Percentiles rank a stretch among this genome's conserved stretches.
These are phyloP conservation scores for Carpinus viminea DNA, from an alignment of 306 rosid genomes.

Conservation along the genomic window DNA sequence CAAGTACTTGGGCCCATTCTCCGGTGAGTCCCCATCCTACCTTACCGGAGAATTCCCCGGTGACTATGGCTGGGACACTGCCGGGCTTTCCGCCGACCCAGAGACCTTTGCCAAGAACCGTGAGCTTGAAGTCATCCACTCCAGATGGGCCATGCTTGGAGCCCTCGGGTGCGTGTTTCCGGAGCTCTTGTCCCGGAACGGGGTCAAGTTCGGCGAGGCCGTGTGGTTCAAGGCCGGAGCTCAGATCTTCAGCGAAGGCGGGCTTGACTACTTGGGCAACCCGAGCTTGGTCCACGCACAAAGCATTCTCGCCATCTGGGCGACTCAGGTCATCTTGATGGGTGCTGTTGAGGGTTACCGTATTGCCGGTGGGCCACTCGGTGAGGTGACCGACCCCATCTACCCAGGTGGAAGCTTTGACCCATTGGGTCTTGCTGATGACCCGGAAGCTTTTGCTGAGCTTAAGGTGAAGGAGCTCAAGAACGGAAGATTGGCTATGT, in stretches of 20 bases:
- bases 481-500: conserved; percentile 92
- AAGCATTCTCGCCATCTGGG: conserved; percentile 32
- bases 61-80: conserved; percentile 94
- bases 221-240: no score
- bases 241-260: no score
- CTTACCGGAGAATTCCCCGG: conserved; percentile 75
- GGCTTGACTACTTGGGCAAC: no score
- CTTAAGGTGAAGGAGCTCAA: conserved; percentile 88
- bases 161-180: no score
- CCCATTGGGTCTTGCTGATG: conserved; percentile 90
- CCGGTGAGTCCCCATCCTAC: conserved; percentile 83
- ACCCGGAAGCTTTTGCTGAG: conserved; percentile 94
- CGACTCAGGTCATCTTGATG: conserved; percentile 76
- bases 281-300: no score
- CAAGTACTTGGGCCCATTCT: conserved; percentile 91
- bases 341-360: conserved; percentile 92
- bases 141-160: no score
- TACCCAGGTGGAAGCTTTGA: conserved; percentile 98
- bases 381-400: conserved; percentile 76
- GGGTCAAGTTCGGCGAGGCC: no score
- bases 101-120: conserved; percentile 63
- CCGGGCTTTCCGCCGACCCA: conserved; percentile 92
- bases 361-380: conserved; percentile 88
- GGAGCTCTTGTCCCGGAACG: no score
- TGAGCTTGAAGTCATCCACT: no score